phyloP scores from a whole-genome alignment of 805 yeast species.

The Kodamaea laetipori region DNA sequence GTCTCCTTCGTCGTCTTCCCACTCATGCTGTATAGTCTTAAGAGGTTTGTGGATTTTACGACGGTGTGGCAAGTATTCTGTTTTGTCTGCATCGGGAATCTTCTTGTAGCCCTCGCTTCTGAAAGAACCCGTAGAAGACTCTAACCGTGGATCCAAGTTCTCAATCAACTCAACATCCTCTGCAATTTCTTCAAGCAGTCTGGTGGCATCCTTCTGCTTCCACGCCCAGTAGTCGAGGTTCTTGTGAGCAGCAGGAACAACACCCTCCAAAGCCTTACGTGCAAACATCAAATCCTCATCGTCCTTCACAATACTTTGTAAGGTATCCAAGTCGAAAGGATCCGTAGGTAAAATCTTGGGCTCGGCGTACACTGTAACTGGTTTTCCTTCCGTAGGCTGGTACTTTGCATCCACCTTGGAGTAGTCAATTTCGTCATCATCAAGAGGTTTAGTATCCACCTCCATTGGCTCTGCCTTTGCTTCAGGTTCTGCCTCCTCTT shows the following conservation, averaged over 20 bases:
- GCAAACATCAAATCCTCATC: constrained; percentile 69
- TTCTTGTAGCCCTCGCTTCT: constrained; percentile 73
- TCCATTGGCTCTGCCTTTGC: constrained; percentile 25
- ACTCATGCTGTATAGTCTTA: constrained; percentile 70
- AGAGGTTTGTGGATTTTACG: constrained; percentile 68
- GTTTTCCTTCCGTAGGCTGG: constrained; percentile 53
- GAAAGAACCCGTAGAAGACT: constrained; percentile 59
- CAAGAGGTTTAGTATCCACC: constrained; percentile 21
- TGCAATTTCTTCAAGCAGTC: constrained; percentile 25
- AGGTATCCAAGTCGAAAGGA: constrained; percentile 44
- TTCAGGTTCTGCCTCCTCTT: constrained; percentile 32
- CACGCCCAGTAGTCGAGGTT: constrained; percentile 67
- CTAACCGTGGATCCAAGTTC: constrained; percentile 32
- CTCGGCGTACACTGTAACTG: constrained; percentile 57
- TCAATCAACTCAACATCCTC: constrained; percentile 32
- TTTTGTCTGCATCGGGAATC: constrained; percentile 70
- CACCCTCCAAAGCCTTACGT: constrained; percentile 39
- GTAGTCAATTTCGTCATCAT: constrained; percentile 27
- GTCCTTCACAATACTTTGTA: constrained; percentile 64
- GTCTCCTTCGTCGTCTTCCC: constrained; percentile 39
- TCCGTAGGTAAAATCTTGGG: constrained; percentile 32
- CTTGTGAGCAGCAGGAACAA: constrained; percentile 23
- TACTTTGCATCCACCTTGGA: constrained; percentile 38
- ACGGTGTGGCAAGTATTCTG: constrained; percentile 80
- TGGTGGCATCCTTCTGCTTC: constrained; percentile 47